A percentile compares a stretch with the other conserved stretches of the same genome.
phyloP scores from a whole-genome alignment of 2,329 filamentous ascomycete genomes.

The Fusarium clavum region DNA sequence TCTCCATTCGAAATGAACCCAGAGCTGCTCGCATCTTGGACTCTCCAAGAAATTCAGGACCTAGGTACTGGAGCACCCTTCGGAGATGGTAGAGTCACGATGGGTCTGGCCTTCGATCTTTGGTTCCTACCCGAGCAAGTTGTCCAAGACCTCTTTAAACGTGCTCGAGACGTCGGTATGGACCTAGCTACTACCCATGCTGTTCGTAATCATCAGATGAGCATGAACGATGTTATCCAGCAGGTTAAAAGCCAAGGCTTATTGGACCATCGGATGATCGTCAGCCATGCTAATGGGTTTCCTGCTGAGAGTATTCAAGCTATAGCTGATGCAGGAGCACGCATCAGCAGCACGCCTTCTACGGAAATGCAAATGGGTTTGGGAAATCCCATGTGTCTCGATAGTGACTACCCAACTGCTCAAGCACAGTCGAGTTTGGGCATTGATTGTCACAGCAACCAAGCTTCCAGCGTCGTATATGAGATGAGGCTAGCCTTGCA shows the following conservation, averaged over 20 bases:
- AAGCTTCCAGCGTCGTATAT: constrained; percentile 12
- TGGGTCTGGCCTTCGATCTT: constrained; percentile 23
- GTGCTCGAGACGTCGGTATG: background rate
- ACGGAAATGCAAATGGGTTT: constrained; percentile 30
- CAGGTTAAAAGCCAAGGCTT: background rate
- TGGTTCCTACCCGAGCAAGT: constrained; percentile 11
- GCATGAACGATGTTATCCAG: constrained; percentile 3
- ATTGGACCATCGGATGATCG: constrained; percentile 2
- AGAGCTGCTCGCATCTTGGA: constrained; percentile 8
- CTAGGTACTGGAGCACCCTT: background rate
- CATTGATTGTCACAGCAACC: constrained; percentile 14
- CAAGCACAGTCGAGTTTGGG: constrained; percentile 11
- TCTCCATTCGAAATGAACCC: background rate
- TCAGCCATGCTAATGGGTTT: constrained; percentile 13
- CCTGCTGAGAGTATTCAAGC: background rate
- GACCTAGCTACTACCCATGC: constrained; percentile 7
- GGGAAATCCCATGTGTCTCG: constrained; percentile 4
- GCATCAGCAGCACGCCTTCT: constrained; percentile 15
- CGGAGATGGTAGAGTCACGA: background rate
- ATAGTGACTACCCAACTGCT: background rate
- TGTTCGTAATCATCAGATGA: background rate
- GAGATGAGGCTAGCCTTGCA: constrained; percentile 15
- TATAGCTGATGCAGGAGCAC: background rate
- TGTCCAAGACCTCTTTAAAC: background rate
- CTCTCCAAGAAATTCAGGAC: background rate